Evolutionary conservation across 179 eudicot genomes (phyloP), one percentile per base, ranked within the genome.

Genomic region (Camellia oleifera): DNA sequence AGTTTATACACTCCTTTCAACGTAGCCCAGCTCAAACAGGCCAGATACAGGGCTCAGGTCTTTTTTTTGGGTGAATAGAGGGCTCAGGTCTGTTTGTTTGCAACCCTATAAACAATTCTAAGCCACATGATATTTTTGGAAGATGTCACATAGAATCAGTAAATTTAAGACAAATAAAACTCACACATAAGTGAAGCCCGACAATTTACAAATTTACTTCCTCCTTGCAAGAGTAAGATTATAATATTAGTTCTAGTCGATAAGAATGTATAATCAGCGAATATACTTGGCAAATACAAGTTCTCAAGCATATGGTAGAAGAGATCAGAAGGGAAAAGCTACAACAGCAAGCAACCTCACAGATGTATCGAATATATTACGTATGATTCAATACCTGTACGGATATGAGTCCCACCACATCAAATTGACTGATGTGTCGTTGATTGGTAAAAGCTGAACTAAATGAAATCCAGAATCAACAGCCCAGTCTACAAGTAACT

Each of bases 401-500:
- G 99, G 99, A 81, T 95, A 95, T 10, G 99, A 95, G 86, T 95
- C 99, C 99, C 99, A 95, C 99, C 99, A 95, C 98, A 92, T 95
- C 82, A 82, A 75, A 81, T 95, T 83, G 45, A 95, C 99, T 68
- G 99, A 95, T 70, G 99, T 95, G 85, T 95, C 99, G 79, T 95
- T 94, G 78, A 95, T 91, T 17, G 99, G 99, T 85, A 95, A 86
- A 53, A 95, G 98, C 90, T 95, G 99, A 82, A 95, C 96, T 79
- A 95, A 85, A 87, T 95, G 99, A 86, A 94, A 95, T 61, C 99
- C 99, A 42, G 98, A 92, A 11, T 84, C 82, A 79, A 90, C 97
- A 77, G 98, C 87, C 98, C 97, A 94, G 74, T 95, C 99, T 62
- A 94, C 95, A 80, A 94, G 91, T 84, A 95, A 87, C 85, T 92